phyloP scores from a whole-genome alignment of 1,139 yeast species.

The Nakaseomyces sp. region DNA sequence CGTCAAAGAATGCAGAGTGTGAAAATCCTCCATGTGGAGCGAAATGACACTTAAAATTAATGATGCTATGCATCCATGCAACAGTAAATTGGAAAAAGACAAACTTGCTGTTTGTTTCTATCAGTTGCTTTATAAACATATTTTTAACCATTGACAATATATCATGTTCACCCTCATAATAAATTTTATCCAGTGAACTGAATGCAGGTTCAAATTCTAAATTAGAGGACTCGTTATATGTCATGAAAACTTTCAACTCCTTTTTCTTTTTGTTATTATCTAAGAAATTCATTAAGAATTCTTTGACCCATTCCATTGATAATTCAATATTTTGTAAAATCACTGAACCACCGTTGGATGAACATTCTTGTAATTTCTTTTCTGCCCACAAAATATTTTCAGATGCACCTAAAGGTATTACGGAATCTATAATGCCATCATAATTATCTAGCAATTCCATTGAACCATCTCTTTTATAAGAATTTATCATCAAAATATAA shows the following conservation, averaged over 20 bases:
- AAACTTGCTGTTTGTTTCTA: background rate
- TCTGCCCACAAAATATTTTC: slow-evolving; percentile 58
- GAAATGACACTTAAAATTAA: background rate
- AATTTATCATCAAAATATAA: background rate
- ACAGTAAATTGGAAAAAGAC: background rate
- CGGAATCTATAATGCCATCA: background rate
- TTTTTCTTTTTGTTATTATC: slow-evolving; percentile 8
- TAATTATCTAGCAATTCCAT: slow-evolving; percentile 38
- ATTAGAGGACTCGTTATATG: background rate
- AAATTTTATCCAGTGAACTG: background rate
- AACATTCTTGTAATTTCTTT: slow-evolving; percentile 40
- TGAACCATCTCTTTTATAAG: slow-evolving; percentile 44
- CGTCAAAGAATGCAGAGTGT: background rate
- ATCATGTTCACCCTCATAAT: background rate
- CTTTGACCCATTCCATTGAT: slow-evolving; percentile 54
- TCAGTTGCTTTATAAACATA: background rate
- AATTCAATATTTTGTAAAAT: slow-evolving; percentile 72
- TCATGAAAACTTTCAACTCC: slow-evolving; percentile 20
- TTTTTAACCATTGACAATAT: background rate
- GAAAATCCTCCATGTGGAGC: background rate
- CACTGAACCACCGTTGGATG: slow-evolving; percentile 53
- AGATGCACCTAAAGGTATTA: slow-evolving; percentile 64
- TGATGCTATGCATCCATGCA: background rate
- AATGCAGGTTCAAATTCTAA: background rate
- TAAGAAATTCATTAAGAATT: slow-evolving; percentile 17